These are phyloP conservation scores for Scutellaria baicalensis DNA, from an alignment of 257 asterid genomes.

Conservation along the genomic window DNA sequence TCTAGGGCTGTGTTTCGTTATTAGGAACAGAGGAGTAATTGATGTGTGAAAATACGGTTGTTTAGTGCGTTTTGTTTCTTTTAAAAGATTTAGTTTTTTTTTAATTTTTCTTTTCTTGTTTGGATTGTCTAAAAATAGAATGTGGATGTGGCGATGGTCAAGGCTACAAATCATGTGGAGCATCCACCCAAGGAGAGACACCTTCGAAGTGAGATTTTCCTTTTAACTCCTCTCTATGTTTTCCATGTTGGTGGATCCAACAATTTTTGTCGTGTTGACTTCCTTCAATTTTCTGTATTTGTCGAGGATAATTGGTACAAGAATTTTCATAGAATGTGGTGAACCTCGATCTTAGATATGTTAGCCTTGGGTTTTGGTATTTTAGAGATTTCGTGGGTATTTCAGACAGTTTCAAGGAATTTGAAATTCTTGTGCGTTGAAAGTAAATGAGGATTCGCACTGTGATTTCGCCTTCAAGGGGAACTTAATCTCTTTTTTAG, in stretches of 20 bases:
- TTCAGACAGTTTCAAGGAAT: neutral
- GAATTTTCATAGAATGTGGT: neutral
- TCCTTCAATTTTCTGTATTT: constrained; percentile 14
- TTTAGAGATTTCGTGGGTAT: neutral
- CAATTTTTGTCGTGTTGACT: neutral
- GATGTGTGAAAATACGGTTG: neutral
- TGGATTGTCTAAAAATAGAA: constrained; percentile 45
- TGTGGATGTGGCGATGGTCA: constrained; percentile 97
- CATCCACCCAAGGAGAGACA: constrained; percentile 93
- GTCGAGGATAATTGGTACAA: neutral
- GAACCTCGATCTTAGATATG: neutral
- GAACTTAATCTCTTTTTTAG: neutral
- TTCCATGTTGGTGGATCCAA: constrained; percentile 25
- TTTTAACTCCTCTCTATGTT: neutral
- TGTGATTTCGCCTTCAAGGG: neutral
- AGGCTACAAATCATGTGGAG: constrained; percentile 98
- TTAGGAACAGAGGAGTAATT: neutral
- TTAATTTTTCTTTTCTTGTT: too few relatives aligned
- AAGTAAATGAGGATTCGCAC: neutral
- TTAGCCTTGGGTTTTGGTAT: neutral
- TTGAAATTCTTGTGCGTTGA: neutral
- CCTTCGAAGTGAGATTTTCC: constrained; percentile 56
- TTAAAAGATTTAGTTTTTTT: neutral
- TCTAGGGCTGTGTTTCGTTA: neutral
- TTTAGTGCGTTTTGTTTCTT: neutral